Conservation (phyloP, 176 grass and related monocot species). For the Hordeum vulgare region MorexV3_pseudomolecules_assembly NC_058524.1:519231740-519232239, state of each 20-base stretch:
- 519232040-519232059: background rate
- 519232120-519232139: background rate
- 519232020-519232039: background rate
- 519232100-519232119: background rate
- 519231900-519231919: background rate
- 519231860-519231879: background rate
- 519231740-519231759: background rate
- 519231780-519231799: background rate
- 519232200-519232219: background rate
- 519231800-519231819: background rate
- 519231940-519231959: background rate
- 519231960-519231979: background rate
- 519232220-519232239: background rate
- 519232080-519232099: background rate
- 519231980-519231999: background rate
- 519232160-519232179: background rate
- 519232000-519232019: background rate
- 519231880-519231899: background rate
- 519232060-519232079: background rate
- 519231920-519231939: background rate
- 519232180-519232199: background rate
- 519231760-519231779: background rate
- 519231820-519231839: background rate
- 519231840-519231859: background rate
- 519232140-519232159: background rate